Percentiles rank a stretch among this genome's conserved stretches.
Conservation (phyloP, 768 basidiomycete genomes). For the Trametes coccinea region DNA sequence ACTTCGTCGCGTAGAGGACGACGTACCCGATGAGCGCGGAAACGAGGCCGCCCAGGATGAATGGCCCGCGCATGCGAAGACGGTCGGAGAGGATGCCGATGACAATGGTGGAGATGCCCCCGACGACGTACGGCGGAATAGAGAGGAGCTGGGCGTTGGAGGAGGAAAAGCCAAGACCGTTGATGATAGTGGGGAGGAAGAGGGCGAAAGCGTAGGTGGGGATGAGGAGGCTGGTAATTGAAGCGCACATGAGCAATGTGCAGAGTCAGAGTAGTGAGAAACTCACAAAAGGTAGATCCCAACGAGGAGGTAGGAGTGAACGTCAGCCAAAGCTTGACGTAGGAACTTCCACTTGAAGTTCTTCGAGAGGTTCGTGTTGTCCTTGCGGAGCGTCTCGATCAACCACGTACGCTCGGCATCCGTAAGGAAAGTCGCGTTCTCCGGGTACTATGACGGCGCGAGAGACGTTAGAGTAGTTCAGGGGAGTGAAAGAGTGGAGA, state of each 20-base stretch:
- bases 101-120: slow-evolving; percentile 5
- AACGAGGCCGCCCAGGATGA: slow-evolving; percentile 5
- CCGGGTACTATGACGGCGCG: slow-evolving; percentile 4
- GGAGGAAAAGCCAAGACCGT: slow-evolving; percentile 54
- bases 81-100: slow-evolving; percentile 10
- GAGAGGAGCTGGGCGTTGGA: slow-evolving; percentile 58
- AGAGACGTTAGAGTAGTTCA: neutral
- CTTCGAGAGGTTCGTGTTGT: slow-evolving; percentile 9
- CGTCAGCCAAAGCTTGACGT: slow-evolving; percentile 10
- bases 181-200: slow-evolving; percentile 71
- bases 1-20: slow-evolving; percentile 6
- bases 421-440: slow-evolving; percentile 14
- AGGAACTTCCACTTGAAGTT: slow-evolving; percentile 5
- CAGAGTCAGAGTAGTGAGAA: too few relatives aligned
- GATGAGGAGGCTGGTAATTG: slow-evolving; percentile 14
- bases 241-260: neutral
- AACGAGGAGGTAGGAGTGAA: slow-evolving; percentile 9
- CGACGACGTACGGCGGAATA: slow-evolving; percentile 42
- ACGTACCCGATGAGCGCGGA: slow-evolving; percentile 8
- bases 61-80: slow-evolving; percentile 6
- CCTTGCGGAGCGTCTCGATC: slow-evolving; percentile 3
- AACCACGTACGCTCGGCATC: slow-evolving; percentile 14
- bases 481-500: neutral
- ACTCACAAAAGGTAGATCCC: slow-evolving; percentile 15
- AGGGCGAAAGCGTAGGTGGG: slow-evolving; percentile 43